Base-by-base conservation (phyloP, 441 rosid species). In the Capsella rubella region DNA sequence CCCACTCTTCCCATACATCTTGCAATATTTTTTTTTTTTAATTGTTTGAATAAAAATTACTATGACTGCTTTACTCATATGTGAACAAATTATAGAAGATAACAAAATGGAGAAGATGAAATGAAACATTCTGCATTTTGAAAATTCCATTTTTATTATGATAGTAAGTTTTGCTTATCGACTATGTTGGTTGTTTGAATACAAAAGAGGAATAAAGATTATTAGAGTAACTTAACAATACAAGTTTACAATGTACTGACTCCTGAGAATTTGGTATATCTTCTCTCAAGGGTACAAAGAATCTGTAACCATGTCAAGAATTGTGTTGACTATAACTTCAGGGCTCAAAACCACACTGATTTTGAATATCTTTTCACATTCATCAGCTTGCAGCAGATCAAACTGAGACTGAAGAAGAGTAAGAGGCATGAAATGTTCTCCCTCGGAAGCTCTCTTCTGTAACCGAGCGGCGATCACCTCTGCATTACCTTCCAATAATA, bases 361-460 rank as follows among this genome's bases (percentile, higher is more conserved):
- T 72, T 84, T 86, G 18, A 64, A 62, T 28, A 93, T 83, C 45
- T 82, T 79, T 77, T 91, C 96, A 11, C 47, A 81, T 1, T 51
- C 58, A 28, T 89, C 93, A 11, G 84, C 78, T 74, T 81, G 84
- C 42, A 93, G 90, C 79, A 86, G 62, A 54, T 93, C 95, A 65
- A 93, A 65, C 64, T 93, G 98, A 29, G 98, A 93, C 50, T 86
- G 88, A 73, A 93, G 77, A 73, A 91, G 90, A n/a, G 84, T 64
- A 12, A 75, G 69, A 0, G 97, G 87, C 96, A 93, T 93, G 81
- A 90, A 93, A 79, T 90, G 95, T 50, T 81, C 82, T 79, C 90
- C 95, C 55, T 85, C 80, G 0, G 90, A 85, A 70, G 84, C 90
- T 83, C 97, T 78, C 66, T 63, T 75, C 57, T 82, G 73, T 21